A percentile compares a stretch with the other conserved stretches of the same genome.
These are phyloP conservation scores for Aureobasidium mangrovei DNA, from an alignment of 2,329 filamentous ascomycete genomes.

Conservation along the genomic window DNA sequence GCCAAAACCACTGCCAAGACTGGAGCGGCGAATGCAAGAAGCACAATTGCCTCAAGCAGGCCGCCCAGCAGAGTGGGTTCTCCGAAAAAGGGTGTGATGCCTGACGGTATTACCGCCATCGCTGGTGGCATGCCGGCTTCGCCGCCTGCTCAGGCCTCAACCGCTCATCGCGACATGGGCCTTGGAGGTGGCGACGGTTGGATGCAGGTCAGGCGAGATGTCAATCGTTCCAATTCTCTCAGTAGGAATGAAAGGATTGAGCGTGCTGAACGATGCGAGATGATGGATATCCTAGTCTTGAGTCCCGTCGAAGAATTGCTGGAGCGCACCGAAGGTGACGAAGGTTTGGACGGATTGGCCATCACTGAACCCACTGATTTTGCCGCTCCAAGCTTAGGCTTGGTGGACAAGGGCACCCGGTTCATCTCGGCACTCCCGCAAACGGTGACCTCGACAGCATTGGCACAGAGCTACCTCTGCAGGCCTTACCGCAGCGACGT, in stretches of 20 bases:
- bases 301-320: conserved; percentile 85
- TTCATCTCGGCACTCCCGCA: conserved; percentile 79
- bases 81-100: conserved; percentile 38
- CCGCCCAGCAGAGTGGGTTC: conserved; percentile 31
- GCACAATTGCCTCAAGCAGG: conserved; percentile 57
- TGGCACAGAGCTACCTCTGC: conserved; percentile 88
- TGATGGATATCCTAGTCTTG: conserved; percentile 84
- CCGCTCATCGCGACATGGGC: conserved; percentile 60
- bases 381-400: conserved; percentile 55
- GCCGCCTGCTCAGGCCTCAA: conserved; percentile 17
- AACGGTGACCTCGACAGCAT: conserved; percentile 67
- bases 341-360: conserved; percentile 74
- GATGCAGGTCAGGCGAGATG: conserved; percentile 94
- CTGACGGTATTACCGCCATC: conserved; percentile 45
- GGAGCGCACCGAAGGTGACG: conserved; percentile 78
- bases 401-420: conserved; percentile 92
- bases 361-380: conserved; percentile 80
- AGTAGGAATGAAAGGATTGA: conserved; percentile 82
- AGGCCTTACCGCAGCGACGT: conserved; percentile 90
- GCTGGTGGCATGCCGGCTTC: conserved; percentile 37
- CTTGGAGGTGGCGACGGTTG: conserved; percentile 63
- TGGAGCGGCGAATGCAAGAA: conserved; percentile 82
- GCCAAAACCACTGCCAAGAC: conserved; percentile 66
- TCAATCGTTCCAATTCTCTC: conserved; percentile 89
- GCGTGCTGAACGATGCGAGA: conserved; percentile 78